Base-by-base conservation (phyloP, 345 rosid genomes). In the Tarenaya hassleriana region DNA sequence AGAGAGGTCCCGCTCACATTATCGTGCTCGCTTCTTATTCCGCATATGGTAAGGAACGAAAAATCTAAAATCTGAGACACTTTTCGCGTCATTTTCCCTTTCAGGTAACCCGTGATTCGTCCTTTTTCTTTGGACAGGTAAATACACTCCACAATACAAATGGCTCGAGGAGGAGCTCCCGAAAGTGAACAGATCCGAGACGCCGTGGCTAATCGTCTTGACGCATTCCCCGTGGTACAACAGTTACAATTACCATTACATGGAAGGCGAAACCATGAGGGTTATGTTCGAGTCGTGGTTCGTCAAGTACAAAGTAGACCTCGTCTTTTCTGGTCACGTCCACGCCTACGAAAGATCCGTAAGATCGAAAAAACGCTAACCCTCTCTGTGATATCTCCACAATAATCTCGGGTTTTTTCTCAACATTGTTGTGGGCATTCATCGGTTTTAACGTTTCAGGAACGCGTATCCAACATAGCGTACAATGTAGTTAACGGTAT, bases 181-280 rank as follows among this genome's bases (percentile, higher is more conserved):
- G 7, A 90, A 86, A 64, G 96, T 90, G 27, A 84, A 90, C 67
- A 74, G 96, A 68, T 62, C 60, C 0, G 92, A 86, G 77, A 86
- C 96, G 15, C 96, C 97, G 2, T 90, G 97, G 97, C 69, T 90
- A 67, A 80, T 90, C 31, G 91, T 90, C 61, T 57, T 78, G 7
- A 13, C 78, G 79, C 97, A 90, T 71, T 66, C 85, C 7, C 97
- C 94, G 0, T 90, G 95, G 94, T 86, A 90, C 55, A 90, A 90
- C n/a, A 90, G 97, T 78, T 82, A 86, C 52, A 72, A 80, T 69
- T 80, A 90, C 40, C 97, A 90, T 69, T 90, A 52, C 75, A 84
- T 86, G 97, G 97, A 90, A 82, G 97, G 94, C 0, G 96, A 90
- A 70, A 75, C 75, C 67, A 90, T 90, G 97, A 82, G 97, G 46